These are phyloP conservation scores for Leccinum subgranulosum DNA, from an alignment of 768 basidiomycete genomes.

Conservation along the genomic window DNA sequence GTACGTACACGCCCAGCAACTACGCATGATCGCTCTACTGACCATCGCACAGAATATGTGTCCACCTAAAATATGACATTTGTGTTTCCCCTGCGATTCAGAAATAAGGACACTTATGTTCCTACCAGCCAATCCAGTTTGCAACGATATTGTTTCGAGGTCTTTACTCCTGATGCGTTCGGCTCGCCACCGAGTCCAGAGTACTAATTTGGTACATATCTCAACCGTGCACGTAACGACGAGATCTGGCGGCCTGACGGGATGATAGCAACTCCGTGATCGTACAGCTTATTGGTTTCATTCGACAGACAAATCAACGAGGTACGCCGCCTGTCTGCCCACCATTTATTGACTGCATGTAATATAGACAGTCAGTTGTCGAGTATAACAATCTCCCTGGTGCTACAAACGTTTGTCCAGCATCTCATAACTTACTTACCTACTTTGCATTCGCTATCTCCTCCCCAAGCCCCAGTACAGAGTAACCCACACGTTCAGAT, in stretches of 20 bases:
- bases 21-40: neutral
- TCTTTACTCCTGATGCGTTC: constrained; percentile 60
- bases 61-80: constrained; percentile 43
- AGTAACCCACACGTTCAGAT: too few relatives aligned
- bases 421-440: too few relatives aligned
- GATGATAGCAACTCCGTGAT: neutral
- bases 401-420: too few relatives aligned
- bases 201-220: neutral
- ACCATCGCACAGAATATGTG: constrained; percentile 43
- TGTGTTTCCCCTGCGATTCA: constrained; percentile 31
- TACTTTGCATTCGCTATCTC: too few relatives aligned
- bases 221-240: constrained; percentile 40
- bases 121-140: constrained; percentile 25
- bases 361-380: neutral
- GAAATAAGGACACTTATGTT: constrained; percentile 53
- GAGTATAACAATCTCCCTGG: neutral
- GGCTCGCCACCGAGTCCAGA: constrained; percentile 10
- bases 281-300: neutral
- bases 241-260: constrained; percentile 53
- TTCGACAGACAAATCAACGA: constrained; percentile 39
- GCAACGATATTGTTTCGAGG: constrained; percentile 69
- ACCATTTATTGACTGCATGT: neutral
- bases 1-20: constrained; percentile 43
- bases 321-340: constrained; percentile 20
- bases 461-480: too few relatives aligned